phyloP scores from a whole-genome alignment of 2,329 filamentous ascomycete species.

The Fusarium piperis region DNA sequence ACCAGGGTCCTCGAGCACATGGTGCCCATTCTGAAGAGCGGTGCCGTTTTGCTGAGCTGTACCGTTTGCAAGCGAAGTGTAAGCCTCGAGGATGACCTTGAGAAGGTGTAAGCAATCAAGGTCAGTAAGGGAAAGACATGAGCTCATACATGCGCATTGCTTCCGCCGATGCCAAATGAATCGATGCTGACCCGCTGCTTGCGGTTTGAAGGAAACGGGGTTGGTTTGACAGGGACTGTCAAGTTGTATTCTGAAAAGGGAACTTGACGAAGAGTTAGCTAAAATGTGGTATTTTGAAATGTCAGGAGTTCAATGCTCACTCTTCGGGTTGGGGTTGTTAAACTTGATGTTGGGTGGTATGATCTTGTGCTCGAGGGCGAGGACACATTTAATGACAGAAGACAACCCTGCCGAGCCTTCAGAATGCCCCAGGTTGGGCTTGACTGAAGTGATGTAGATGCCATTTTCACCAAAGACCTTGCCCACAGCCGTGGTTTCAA shows the following conservation, averaged over 20 bases:
- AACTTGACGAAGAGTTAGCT: not conserved
- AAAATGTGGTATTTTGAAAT: not conserved
- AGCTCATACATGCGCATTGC: conserved; percentile 35
- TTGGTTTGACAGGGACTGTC: conserved; percentile 22
- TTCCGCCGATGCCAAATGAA: conserved; percentile 44
- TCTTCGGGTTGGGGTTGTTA: conserved; percentile 34
- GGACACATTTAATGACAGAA: conserved; percentile 39
- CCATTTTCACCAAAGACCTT: not conserved
- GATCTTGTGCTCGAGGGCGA: conserved; percentile 32
- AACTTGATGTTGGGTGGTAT: conserved; percentile 41
- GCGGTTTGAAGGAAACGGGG: conserved; percentile 10
- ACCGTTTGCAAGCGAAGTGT: not conserved
- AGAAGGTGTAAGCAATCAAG: not conserved
- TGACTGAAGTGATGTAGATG: conserved; percentile 39
- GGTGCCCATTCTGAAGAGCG: not conserved
- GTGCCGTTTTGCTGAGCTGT: not conserved
- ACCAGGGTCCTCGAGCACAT: not conserved
- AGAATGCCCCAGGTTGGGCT: conserved; percentile 51
- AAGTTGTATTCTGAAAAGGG: not conserved
- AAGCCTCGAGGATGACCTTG: conserved; percentile 32
- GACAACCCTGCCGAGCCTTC: conserved; percentile 39
- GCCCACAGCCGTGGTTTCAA: conserved; percentile 14
- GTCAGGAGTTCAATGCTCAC: not conserved
- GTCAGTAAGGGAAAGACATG: not conserved
- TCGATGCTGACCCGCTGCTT: conserved; percentile 37